Conservation (phyloP, 495 filamentous ascomycete genomes). For the Hypoxylon intermedium region DNA sequence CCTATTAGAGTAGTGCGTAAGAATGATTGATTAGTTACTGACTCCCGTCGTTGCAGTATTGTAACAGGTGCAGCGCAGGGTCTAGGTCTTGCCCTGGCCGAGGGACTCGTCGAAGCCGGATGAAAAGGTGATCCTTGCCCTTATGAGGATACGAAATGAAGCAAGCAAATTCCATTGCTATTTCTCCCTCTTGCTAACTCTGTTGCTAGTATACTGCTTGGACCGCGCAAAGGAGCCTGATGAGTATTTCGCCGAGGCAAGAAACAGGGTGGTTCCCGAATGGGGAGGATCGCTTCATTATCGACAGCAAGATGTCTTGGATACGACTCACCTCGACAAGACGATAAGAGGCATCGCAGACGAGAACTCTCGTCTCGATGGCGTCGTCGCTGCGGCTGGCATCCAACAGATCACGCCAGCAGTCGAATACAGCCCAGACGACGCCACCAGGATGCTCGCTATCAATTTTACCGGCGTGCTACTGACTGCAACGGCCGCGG, state of each 20-base stretch:
- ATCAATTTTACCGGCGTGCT: conserved; percentile 81
- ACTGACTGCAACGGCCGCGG: conserved; percentile 73
- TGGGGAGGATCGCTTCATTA: conserved; percentile 69
- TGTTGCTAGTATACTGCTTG: conserved; percentile 64
- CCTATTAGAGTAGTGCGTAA: too few species aligned
- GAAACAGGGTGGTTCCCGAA: conserved; percentile 52
- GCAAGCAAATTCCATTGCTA: neutral
- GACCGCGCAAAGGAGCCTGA: conserved; percentile 62
- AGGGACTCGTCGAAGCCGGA: conserved; percentile 74
- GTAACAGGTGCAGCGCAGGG: conserved; percentile 70
- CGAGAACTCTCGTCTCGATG: conserved; percentile 66
- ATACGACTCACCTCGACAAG: conserved; percentile 60
- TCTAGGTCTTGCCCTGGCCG: conserved; percentile 70
- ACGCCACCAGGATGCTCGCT: conserved; percentile 73
- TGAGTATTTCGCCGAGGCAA: conserved; percentile 59
- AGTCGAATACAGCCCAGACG: conserved; percentile 69
- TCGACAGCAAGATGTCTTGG: conserved; percentile 67
- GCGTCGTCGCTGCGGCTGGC: conserved; percentile 76
- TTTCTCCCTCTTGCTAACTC: conserved; percentile 9
- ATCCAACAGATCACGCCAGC: conserved; percentile 75
- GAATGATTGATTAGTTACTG: too few species aligned
- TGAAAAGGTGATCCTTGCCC: conserved; percentile 60
- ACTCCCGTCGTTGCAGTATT: too few species aligned
- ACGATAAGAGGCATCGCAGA: conserved; percentile 63
- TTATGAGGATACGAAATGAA: neutral